Base-by-base conservation (phyloP, 495 filamentous ascomycete species). In the Acidiella bohemica region DNA sequence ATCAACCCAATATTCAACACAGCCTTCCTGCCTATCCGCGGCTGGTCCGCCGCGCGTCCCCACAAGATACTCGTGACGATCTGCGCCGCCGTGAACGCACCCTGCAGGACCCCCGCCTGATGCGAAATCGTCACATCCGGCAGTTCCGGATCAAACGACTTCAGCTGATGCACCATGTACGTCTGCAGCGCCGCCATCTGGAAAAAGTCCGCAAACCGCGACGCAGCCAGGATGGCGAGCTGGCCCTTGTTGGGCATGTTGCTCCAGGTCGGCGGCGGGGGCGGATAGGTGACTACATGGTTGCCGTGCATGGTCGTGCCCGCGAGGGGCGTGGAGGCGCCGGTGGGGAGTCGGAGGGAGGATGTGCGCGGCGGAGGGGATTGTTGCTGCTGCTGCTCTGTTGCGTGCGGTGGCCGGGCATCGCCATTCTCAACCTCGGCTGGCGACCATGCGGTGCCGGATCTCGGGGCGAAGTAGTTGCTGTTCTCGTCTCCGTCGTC, bases 81-180 rank as follows among this genome's bases (percentile, higher is more conserved):
- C 39, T 59, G 56, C 1, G 56, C 50, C 8, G 47, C 51, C 1
- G 56, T 59, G 43, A 59, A 59, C 6, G 49, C 28, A n/a, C 53
- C 56, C 32, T 53, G 51, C 19, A 59, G 43, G 27, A 56, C 41
- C 11, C 56, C 56, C 1, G 53, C 51, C 35, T 59, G 56, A 36
- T 53, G 53, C 13, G 53, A 47, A 14, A 59, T 56, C 7, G 33
- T 42, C 23, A 36, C 34, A 30, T 59, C 53, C 0, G 53, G 40
- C 10, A 56, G 42, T n/a, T 42, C 31, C 5, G 51, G 53, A 21
- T 66, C 62, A 26, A 64, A 54, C 4, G 45, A 39, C 31, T 53
- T 52, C 11, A 67, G 50, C 46, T 66, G 57, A 32, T 66, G 57
- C 49, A 65, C 83, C 76, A 87, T 80, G 59, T 84, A 87, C 40